phyloP scores from a whole-genome alignment of 805 yeast species.

The Cephaloascus fragrans region DNA sequence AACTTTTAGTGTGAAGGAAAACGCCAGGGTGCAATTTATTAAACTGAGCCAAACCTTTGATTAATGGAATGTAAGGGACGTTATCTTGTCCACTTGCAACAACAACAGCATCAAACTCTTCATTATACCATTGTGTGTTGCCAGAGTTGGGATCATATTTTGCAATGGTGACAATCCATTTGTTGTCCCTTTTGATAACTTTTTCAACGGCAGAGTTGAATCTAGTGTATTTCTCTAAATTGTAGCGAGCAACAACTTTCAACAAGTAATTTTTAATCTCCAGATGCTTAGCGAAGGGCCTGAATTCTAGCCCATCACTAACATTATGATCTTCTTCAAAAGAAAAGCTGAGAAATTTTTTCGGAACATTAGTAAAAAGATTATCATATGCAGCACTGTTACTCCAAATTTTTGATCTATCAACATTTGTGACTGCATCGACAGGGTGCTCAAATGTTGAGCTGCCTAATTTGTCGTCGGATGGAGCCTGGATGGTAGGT shows the following conservation, averaged over 20 bases:
- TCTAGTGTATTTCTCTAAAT: constrained; percentile 21
- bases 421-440: constrained; percentile 4
- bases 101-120: constrained; percentile 50
- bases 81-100: constrained; percentile 59
- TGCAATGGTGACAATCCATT: constrained; percentile 26
- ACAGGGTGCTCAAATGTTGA: constrained; percentile 12
- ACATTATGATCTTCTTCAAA: constrained; percentile 11
- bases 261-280: not conserved
- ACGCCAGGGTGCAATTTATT: constrained; percentile 30
- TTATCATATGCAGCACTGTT: constrained; percentile 25
- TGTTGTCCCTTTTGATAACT: constrained; percentile 17
- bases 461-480: constrained; percentile 8
- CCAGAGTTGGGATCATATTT: constrained; percentile 2
- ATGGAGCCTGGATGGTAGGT: constrained; percentile 5
- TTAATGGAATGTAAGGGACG: constrained; percentile 49
- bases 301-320: not conserved
- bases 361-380: constrained; percentile 31
- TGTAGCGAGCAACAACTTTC: constrained; percentile 7
- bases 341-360: constrained; percentile 25
- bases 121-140: constrained; percentile 29
- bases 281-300: not conserved
- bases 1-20: constrained; percentile 49
- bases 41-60: constrained; percentile 44
- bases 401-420: constrained; percentile 22
- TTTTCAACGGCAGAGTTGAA: constrained; percentile 29